Base-by-base conservation (phyloP, 169 alveolate species). In the Sarcocystis neurona region DNA sequence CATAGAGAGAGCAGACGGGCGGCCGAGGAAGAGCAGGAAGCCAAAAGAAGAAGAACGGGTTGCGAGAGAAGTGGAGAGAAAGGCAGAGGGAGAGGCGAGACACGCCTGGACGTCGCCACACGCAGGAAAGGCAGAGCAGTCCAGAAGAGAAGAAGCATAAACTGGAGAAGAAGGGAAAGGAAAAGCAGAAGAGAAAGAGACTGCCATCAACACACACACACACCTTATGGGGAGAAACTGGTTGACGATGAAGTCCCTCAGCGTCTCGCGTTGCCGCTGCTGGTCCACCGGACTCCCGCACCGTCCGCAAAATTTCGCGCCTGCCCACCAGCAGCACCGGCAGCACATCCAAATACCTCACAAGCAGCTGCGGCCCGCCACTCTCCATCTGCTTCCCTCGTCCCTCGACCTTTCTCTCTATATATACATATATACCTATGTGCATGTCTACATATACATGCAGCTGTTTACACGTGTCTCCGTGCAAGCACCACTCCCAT, bases 181-280 rank as follows among this genome's bases (percentile, higher is more conserved):
- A 8, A 30, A 5, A 15, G 23, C 6, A 68, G 30, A 32, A 32
- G 78, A 18, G 39, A 8, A 30, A 8, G 39, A n/a, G 34, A 18
- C 27, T 18, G 78, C 18, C 34, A 41, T 15, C 23, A 4, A 15
- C 32, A 32, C 53, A 39, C 56, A 5, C 53, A 72, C 56, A 32
- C 39, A 85, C 91, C 87, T 75, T 48, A 85, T 56, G 23, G 90
- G 90, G 68, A 60, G 78, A 20, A 85, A 85, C 12, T 53, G 37
- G 0, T 56, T 32, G 23, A 47, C 85, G 32, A 85, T 77, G 74
- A 85, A 85, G 32, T 68, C 85, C 75, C 63, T 72, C 63, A 85
- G 77, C n/a, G 90, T 85, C 77, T 85, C 90, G 18, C 68, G 90
- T n/a, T n/a, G n/a, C 8, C 84, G 84, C 5, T n/a, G 58, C 15